Conservation (phyloP, 352 stramenopile genomes). For the Ochromonadaceae sp. region DNA sequence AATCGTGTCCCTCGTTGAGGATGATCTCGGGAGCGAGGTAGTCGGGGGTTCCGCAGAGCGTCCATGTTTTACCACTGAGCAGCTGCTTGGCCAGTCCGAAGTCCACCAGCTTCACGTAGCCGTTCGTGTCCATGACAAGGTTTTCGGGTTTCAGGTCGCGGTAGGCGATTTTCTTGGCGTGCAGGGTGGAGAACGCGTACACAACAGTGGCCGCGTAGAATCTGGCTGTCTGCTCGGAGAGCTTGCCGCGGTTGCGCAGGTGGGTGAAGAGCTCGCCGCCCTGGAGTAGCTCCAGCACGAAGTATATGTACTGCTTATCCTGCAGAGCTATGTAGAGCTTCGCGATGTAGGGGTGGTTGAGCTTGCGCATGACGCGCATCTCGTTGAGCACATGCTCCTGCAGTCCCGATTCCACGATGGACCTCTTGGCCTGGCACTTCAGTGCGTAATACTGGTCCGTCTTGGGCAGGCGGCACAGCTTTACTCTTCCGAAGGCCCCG, state of each 20-base stretch:
- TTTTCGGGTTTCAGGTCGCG: constrained; percentile 85
- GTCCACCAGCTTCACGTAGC: constrained; percentile 79
- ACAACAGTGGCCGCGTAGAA: constrained; percentile 46
- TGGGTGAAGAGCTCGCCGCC: constrained; percentile 77
- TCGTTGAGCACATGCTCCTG: constrained; percentile 80
- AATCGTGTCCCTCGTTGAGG: constrained; percentile 81
- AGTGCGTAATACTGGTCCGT: constrained; percentile 48
- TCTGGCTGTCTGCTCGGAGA: constrained; percentile 35
- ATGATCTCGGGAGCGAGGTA: constrained; percentile 93
- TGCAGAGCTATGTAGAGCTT: constrained; percentile 72
- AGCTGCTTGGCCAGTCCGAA: constrained; percentile 77
- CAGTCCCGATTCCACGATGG: constrained; percentile 76
- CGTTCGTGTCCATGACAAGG: constrained; percentile 62
- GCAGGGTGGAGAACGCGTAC: constrained; percentile 39
- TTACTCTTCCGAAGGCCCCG: constrained; percentile 80
- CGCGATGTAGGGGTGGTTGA: constrained; percentile 74
- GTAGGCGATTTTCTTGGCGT: constrained; percentile 68
- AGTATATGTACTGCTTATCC: constrained; percentile 74
- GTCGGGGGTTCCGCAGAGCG: constrained; percentile 82
- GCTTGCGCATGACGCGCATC: constrained; percentile 61
- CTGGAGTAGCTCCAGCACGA: constrained; percentile 77
- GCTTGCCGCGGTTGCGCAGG: constrained; percentile 49
- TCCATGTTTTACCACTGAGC: constrained; percentile 65
- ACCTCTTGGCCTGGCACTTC: constrained; percentile 76
- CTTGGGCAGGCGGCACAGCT: constrained; percentile 39